Evolutionary conservation across 2,329 filamentous ascomycete species (phyloP), one percentile per base, ranked within the genome.

Genomic region (Neofusicoccum ribis): DNA sequence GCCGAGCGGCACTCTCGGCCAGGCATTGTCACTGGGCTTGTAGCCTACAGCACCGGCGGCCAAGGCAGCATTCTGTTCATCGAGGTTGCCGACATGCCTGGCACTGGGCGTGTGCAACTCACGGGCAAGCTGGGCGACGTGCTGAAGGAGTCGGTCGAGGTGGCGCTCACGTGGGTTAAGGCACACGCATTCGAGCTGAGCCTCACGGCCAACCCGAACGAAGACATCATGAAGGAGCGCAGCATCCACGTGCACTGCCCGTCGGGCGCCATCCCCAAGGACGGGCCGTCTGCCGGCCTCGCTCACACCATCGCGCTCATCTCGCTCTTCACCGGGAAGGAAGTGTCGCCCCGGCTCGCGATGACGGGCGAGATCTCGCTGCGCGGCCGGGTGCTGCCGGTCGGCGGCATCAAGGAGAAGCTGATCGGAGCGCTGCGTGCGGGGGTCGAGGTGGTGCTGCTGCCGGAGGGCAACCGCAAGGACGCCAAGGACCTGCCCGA

Each of bases 391-490:
- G 91, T 99, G 65, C 92, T 95, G 79, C 92, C 94, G 31, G 95
- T 99, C 41, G 95, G 95, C 62, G 95, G 95, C 17, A 98, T 99
- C 81, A 97, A 98, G 80, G 94, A 99, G 86, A 99, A 99, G 79
- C 84, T 98, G 62, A 98, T 99, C 74, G 95, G 95, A 23, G 95
- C 95, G 8, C 83, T 96, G 74, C 86, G 94, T 64, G 95, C 95
- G 1, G 95, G 95, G 34, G 94, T 99, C 67, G 96, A 97, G 84
- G 94, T 92, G 37, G 94, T 99, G 7, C 78, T 99, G 67, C 82
- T 99, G 7, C 95, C 95, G 3, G 86, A 89, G 37, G 90, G 91
- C 70, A 99, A 99, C 77, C 86, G 89, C 68, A 98, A 98, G 80
- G 95, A 99, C 75, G 90, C 91, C 66, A 91, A 91, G 78, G 94